Evolutionary conservation across 352 stramenopile genomes (phyloP).

Genomic region (Pythium diclinum): DNA sequence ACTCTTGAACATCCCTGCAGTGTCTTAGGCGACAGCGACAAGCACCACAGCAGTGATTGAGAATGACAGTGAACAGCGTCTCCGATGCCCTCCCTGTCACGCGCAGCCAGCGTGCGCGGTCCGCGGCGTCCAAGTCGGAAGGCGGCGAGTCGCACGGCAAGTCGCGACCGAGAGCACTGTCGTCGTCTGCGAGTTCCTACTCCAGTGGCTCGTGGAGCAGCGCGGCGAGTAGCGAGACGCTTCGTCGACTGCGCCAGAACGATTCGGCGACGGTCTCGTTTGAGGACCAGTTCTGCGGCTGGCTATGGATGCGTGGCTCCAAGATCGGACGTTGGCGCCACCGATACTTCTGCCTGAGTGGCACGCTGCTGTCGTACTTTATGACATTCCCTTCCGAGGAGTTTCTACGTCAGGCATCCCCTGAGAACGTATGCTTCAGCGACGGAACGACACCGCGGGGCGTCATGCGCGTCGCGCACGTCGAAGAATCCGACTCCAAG

Average conservation of each 20-base stretch:
- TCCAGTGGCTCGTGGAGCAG: slow-evolving; percentile 24
- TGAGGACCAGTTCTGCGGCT: slow-evolving; percentile 76
- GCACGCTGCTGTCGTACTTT: slow-evolving; percentile 68
- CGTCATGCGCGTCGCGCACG: slow-evolving; percentile 67
- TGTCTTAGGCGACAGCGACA: not conserved
- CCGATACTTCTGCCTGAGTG: slow-evolving; percentile 72
- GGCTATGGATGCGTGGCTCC: slow-evolving; percentile 74
- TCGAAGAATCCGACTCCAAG: slow-evolving; percentile 54
- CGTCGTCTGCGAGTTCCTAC: slow-evolving; percentile 24
- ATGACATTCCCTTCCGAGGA: slow-evolving; percentile 68
- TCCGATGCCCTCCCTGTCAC: not conserved
- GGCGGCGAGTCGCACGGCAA: not conserved
- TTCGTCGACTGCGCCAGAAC: slow-evolving; percentile 39
- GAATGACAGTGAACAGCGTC: not conserved
- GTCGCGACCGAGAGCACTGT: slow-evolving; percentile 14
- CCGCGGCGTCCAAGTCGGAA: slow-evolving; percentile 20
- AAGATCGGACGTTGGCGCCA: slow-evolving; percentile 65
- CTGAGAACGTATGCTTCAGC: slow-evolving; percentile 42
- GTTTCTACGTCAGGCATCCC: slow-evolving; percentile 56
- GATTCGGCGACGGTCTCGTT: slow-evolving; percentile 42
- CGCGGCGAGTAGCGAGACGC: slow-evolving; percentile 27
- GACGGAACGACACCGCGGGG: slow-evolving; percentile 55
- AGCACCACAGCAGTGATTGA: too few relatives aligned
- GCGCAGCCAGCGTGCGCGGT: slow-evolving; percentile 16
- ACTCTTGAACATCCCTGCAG: slow-evolving; percentile 1